These are phyloP conservation scores for Leishmania amazonensis DNA, from an alignment of 208 protist genomes.

Conservation along the genomic window DNA sequence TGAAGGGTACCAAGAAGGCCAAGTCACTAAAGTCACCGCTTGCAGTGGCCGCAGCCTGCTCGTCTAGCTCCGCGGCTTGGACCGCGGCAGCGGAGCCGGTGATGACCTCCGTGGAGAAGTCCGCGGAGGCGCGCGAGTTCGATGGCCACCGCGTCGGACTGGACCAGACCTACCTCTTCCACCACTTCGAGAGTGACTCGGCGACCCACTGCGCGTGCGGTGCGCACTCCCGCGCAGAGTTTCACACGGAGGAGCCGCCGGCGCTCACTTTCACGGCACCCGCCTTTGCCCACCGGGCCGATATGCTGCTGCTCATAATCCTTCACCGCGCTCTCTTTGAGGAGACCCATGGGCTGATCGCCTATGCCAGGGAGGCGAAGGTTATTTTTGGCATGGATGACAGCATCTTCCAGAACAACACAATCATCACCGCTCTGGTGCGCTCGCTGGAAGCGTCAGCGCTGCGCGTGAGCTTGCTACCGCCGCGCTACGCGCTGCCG, in stretches of 20 bases:
- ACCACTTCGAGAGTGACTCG: constrained; percentile 75
- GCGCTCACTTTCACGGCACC: constrained; percentile 51
- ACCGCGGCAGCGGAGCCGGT: constrained; percentile 3
- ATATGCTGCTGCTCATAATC: constrained; percentile 80
- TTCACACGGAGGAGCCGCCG: constrained; percentile 45
- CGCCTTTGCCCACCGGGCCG: constrained; percentile 42
- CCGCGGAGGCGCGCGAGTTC: constrained; percentile 33
- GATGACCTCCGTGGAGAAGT: constrained; percentile 17
- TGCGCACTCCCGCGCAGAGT: constrained; percentile 40
- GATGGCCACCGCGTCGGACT: constrained; percentile 24
- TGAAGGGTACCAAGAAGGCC: constrained; percentile 11
- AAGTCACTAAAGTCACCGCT: constrained; percentile 6
- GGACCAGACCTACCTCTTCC: constrained; percentile 60
- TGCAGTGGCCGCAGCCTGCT: neutral
- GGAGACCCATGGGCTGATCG: constrained; percentile 9
- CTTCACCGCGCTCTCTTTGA: constrained; percentile 47
- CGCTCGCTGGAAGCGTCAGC: constrained; percentile 76
- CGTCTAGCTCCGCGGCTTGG: neutral
- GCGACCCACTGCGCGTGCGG: constrained; percentile 59
- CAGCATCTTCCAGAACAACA: constrained; percentile 50
- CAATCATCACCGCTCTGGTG: constrained; percentile 62
- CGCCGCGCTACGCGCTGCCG: constrained; percentile 71
- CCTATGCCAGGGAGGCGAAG: constrained; percentile 23
- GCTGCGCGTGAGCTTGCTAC: constrained; percentile 77
- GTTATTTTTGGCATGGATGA: constrained; percentile 27